phyloP scores from a whole-genome alignment of 371 early-diverging fungal species.

The Lichtheimia hyalospora region DNA sequence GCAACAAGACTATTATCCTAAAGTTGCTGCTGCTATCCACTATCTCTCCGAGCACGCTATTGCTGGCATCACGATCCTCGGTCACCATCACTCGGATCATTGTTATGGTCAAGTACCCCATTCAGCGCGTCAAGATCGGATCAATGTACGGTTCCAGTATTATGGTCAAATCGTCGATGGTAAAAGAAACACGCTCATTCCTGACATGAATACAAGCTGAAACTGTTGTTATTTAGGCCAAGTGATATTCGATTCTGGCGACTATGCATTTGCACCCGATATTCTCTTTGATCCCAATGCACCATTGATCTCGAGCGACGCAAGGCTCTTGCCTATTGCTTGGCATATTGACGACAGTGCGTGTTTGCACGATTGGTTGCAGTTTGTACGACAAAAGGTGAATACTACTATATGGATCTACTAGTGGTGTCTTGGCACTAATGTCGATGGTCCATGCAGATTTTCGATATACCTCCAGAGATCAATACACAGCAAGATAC shows the following conservation, averaged over 20 bases:
- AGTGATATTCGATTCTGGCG: background rate
- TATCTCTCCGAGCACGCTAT: background rate
- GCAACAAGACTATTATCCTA: no score
- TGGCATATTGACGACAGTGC: background rate
- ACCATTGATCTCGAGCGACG: background rate
- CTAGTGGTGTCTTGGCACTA: no score
- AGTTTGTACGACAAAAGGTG: background rate
- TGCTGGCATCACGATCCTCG: background rate
- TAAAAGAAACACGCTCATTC: background rate
- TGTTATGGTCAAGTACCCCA: background rate
- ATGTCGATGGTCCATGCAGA: no score
- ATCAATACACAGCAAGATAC: no score
- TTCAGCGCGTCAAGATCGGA: background rate
- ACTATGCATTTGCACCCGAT: constrained; percentile 1
- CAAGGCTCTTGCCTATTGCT: background rate
- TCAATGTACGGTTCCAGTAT: background rate
- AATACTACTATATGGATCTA: no score
- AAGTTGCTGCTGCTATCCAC: no score
- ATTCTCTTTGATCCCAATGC: background rate
- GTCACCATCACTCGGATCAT: background rate
- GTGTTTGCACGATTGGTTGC: background rate
- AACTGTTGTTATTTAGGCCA: background rate
- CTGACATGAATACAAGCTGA: background rate
- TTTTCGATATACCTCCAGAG: no score
- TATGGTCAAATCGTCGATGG: background rate